Percentiles rank a stretch among this genome's conserved stretches.
Conservation (phyloP, 805 yeast species). For the Kuraishia hungarica region DNA sequence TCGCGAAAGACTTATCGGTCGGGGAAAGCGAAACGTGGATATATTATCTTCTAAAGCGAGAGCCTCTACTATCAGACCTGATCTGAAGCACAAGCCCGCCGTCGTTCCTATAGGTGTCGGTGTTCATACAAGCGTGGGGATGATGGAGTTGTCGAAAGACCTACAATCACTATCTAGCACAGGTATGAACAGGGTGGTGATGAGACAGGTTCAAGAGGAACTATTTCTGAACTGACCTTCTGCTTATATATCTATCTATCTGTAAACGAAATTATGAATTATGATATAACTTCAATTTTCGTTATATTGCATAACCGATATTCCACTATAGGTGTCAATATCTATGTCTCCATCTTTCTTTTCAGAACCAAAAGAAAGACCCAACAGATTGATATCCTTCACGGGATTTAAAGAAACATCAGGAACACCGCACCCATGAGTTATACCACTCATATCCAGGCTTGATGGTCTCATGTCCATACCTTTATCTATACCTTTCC, state of each 20-base stretch:
- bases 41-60: background rate
- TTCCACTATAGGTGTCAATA: background rate
- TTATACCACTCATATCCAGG: background rate
- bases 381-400: background rate
- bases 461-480: background rate
- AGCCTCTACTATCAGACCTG: background rate
- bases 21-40: background rate
- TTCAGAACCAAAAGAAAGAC: background rate
- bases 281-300: too few relatives aligned
- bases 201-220: slow-evolving; percentile 3
- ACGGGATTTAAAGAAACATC: background rate
- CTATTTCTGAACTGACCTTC: slow-evolving; percentile 1
- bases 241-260: background rate
- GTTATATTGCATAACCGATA: background rate
- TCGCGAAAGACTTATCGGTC: background rate
- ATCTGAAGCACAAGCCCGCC: background rate
- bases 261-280: background rate
- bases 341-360: background rate
- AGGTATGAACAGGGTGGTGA: slow-evolving; percentile 3
- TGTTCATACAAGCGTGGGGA: background rate
- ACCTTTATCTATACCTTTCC: background rate
- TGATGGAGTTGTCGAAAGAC: background rate
- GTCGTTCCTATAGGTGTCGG: background rate
- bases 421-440: background rate
- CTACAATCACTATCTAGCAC: background rate